phyloP scores from a whole-genome alignment of 208 protist species.

The Novymonas esmeraldas region DNA sequence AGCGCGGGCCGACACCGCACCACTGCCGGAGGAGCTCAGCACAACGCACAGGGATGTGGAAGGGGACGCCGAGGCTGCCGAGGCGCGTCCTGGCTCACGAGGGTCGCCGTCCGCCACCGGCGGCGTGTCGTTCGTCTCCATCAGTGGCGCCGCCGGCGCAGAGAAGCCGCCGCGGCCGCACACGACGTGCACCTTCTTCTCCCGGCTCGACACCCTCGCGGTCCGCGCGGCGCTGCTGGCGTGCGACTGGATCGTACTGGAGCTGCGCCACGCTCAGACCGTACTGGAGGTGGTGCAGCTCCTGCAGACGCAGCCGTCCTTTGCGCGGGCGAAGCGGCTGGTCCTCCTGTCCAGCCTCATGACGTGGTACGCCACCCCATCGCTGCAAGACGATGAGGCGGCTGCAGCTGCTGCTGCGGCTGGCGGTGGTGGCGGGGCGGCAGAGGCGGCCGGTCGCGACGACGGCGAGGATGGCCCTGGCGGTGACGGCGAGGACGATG shows the following conservation, averaged over 20 bases:
- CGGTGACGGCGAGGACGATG: slow-evolving; percentile 14
- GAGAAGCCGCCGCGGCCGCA: background rate
- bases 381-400: slow-evolving; percentile 36
- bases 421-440: slow-evolving; percentile 2
- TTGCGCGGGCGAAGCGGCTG: slow-evolving; percentile 76
- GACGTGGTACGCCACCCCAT: slow-evolving; percentile 89
- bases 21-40: background rate
- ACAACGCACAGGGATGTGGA: no score
- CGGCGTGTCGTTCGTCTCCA: no score
- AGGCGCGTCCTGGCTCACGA: background rate
- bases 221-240: slow-evolving; percentile 65
- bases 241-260: slow-evolving; percentile 82
- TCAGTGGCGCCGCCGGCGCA: background rate
- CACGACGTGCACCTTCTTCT: slow-evolving; percentile 45
- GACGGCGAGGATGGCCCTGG: slow-evolving; percentile 38
- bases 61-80: background rate
- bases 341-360: slow-evolving; percentile 89
- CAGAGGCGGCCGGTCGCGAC: slow-evolving; percentile 14
- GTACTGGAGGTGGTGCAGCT: slow-evolving; percentile 81
- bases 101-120: no score
- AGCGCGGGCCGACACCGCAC: background rate
- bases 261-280: slow-evolving; percentile 81
- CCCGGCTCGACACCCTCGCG: slow-evolving; percentile 51
- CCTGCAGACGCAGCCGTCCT: slow-evolving; percentile 56
- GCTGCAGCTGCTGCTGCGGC: slow-evolving; percentile 12